Evolutionary conservation across 495 filamentous ascomycete species (phyloP).

Genomic region (Thermochaetoides thermophila): DNA sequence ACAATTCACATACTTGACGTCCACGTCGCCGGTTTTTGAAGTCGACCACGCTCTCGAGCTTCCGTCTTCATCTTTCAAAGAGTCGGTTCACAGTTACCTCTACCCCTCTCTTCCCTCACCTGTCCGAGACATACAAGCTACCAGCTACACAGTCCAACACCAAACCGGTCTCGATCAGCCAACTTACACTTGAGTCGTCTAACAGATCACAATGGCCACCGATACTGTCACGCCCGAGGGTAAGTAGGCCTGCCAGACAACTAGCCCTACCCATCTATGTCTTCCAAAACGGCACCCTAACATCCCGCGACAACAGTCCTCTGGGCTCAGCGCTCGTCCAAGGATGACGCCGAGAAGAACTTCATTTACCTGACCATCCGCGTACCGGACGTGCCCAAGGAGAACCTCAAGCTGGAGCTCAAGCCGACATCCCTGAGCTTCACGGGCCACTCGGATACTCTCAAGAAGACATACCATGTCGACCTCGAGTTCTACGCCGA

Average conservation of each 20-base stretch:
- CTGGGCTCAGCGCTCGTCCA: conserved; percentile 94
- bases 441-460: conserved; percentile 58
- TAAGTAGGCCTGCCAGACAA: conserved; percentile 3
- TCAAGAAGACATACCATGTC: conserved; percentile 73
- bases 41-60: not conserved
- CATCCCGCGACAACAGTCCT: conserved; percentile 42
- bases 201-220: conserved; percentile 13
- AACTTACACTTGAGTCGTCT: conserved; percentile 1
- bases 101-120: conserved; percentile 11
- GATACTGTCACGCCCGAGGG: conserved; percentile 19
- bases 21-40: not conserved
- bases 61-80: not conserved
- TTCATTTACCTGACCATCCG: conserved; percentile 83
- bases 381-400: conserved; percentile 59
- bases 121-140: not conserved
- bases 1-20: no score
- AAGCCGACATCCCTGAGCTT: conserved; percentile 66
- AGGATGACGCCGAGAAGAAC: conserved; percentile 67
- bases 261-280: not conserved
- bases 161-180: conserved; percentile 1
- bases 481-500: conserved; percentile 83
- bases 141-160: conserved; percentile 4
- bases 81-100: conserved; percentile 9
- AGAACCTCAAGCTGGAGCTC: conserved; percentile 61
- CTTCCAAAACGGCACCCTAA: not conserved